Percentiles rank a stretch among this genome's conserved stretches.
These are phyloP conservation scores for Globisporangium viniferum DNA, from an alignment of 352 stramenopile genomes.

Conservation along the genomic window DNA sequence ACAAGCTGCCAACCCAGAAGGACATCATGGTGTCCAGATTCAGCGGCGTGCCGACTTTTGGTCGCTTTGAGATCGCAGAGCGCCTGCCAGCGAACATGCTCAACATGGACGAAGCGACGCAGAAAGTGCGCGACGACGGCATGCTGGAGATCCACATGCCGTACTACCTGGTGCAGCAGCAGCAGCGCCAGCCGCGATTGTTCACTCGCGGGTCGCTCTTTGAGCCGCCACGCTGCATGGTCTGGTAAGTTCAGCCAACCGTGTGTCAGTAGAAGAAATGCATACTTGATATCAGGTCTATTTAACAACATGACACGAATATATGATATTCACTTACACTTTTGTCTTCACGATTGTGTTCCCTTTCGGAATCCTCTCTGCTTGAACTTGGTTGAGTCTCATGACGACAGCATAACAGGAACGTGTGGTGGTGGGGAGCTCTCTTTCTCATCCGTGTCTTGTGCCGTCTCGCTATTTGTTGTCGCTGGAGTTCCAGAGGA, in stretches of 20 bases:
- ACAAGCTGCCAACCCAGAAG: constrained; percentile 54
- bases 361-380: background rate
- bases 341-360: background rate
- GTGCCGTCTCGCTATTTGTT: background rate
- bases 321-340: background rate
- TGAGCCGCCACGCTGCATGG: constrained; percentile 1
- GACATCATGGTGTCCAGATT: constrained; percentile 53
- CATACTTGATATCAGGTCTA: background rate
- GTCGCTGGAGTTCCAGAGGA: background rate
- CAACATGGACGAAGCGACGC: background rate
- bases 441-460: background rate
- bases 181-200: background rate
- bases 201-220: background rate
- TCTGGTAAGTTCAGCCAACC: background rate
- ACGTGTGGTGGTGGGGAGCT: background rate
- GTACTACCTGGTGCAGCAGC: constrained; percentile 16
- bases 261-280: background rate
- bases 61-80: constrained; percentile 64
- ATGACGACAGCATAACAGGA: background rate
- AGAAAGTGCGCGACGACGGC: constrained; percentile 24
- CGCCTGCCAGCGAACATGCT: constrained; percentile 30
- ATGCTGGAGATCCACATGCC: constrained; percentile 59
- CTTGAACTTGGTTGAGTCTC: background rate
- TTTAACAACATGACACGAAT: background rate
- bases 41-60: constrained; percentile 51